A percentile compares a stretch with the other conserved stretches of the same genome.
phyloP scores from a whole-genome alignment of 106 monocot species.

The Dendrobium catenatum region DNA sequence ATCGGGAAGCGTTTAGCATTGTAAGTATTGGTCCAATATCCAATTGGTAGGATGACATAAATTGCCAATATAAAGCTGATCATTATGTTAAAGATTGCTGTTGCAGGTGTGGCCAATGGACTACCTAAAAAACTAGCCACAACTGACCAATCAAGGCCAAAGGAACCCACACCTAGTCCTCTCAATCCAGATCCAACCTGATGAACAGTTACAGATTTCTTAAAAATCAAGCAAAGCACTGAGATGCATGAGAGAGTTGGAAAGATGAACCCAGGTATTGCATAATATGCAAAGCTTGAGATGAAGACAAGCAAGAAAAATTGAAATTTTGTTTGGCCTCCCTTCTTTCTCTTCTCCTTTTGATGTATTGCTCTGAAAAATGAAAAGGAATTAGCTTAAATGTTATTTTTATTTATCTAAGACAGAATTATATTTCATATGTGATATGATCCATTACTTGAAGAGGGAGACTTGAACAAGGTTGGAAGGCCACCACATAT shows the following conservation, averaged over 20 bases:
- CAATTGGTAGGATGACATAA: slow-evolving; percentile 32
- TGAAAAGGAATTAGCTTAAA: neutral
- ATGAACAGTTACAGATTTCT: slow-evolving; percentile 38
- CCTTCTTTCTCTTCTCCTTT: slow-evolving; percentile 30
- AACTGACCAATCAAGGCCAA: slow-evolving; percentile 45
- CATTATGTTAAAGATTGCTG: slow-evolving; percentile 33
- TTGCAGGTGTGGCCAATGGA: slow-evolving; percentile 31
- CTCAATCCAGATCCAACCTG: slow-evolving; percentile 47
- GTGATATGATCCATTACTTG: slow-evolving; percentile 14
- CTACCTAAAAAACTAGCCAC: slow-evolving; percentile 21
- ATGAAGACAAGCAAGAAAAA: slow-evolving; percentile 37
- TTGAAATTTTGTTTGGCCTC: slow-evolving; percentile 29
- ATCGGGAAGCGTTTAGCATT: slow-evolving; percentile 41
- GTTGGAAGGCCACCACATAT: slow-evolving; percentile 64
- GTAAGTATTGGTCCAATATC: slow-evolving; percentile 41
- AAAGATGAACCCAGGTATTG: slow-evolving; percentile 40
- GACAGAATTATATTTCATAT: neutral
- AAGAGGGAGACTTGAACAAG: slow-evolving; percentile 57
- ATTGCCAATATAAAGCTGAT: slow-evolving; percentile 24
- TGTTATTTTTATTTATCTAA: neutral
- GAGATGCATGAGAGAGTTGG: slow-evolving; percentile 37
- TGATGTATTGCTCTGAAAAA: slow-evolving; percentile 39
- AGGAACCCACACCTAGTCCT: slow-evolving; percentile 49
- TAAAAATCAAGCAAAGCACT: slow-evolving; percentile 35
- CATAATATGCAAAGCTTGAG: slow-evolving; percentile 48